Base-by-base conservation (phyloP, 2,329 filamentous ascomycete species). In the Trichocomaceae sp. region DNA sequence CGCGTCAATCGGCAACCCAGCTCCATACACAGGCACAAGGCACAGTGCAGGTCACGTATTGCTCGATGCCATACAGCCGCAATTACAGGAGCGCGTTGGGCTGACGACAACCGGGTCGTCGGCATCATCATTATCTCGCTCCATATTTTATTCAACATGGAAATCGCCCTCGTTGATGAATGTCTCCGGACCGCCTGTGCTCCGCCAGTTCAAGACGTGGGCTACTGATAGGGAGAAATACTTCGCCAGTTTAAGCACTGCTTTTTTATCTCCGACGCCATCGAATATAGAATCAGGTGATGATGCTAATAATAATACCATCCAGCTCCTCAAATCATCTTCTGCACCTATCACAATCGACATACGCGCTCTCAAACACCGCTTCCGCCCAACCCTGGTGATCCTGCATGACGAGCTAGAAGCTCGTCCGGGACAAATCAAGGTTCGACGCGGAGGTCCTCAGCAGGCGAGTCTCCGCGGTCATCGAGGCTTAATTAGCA, bases 351-450 rank as follows among this genome's bases (percentile, higher is more conserved):
- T 55, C n/a, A 42, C 55, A 39, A 37, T 58, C 22, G 46, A 56
- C 22, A 56, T 59, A 22, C 60, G 56, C 9, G 23, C 17, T n/a
- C 31, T 52, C 9, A 48, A 60, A 15, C 58, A 53, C 20, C 51
- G 56, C 23, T 56, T 64, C 50, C 51, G 53, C 5, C 61, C 77
- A 2, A 72, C 76, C 2, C 71, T 99, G 15, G 83, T 97, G 0
- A 75, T 97, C 12, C 76, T 97, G 19, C 90, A 97, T 69, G 92
- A 97, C 68, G 92, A 97, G 68, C 73, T 97, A 33, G 91, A 96
- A 64, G 78, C 81, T 42, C 75, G 79, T 2, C 66, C 90, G 1
- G 90, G 90, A 0, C 78, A 79, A 35, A 79, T 95, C 13, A 82
- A 77, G 48, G 75, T 88, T 5, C 80, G 80, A 54, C 77, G 78